phyloP scores from a whole-genome alignment of 805 yeast genomes.

The Yarrowia osloensis region DNA sequence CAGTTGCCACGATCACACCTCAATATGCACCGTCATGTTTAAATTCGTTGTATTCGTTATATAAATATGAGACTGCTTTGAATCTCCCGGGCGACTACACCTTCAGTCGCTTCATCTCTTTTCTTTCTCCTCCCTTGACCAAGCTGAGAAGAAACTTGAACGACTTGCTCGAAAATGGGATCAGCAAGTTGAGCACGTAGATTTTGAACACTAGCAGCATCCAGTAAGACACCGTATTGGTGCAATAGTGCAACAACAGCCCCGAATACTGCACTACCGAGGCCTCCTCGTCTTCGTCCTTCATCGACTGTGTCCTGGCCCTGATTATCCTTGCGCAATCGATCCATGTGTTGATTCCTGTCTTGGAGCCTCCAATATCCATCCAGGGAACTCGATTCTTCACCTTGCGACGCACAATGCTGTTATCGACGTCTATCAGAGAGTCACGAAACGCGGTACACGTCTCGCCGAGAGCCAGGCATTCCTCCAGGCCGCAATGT shows the following conservation, averaged over 20 bases:
- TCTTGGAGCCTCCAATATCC: neutral
- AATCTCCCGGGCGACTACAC: neutral
- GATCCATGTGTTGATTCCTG: neutral
- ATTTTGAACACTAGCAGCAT: neutral
- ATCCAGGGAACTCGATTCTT: slow-evolving; percentile 5
- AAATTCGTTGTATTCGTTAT: neutral
- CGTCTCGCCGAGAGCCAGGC: slow-evolving; percentile 4
- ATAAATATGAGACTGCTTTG: neutral
- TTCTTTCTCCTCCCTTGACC: neutral
- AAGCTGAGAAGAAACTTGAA: neutral
- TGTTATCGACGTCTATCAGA: neutral
- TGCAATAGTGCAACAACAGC: neutral
- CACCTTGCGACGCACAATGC: neutral
- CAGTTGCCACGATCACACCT: too few relatives aligned
- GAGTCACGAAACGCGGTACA: slow-evolving; percentile 7
- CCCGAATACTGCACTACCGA: slow-evolving; percentile 5
- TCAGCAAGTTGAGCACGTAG: slow-evolving; percentile 1
- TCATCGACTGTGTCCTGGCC: neutral
- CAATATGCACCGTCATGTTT: too few relatives aligned
- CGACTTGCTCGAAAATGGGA: neutral
- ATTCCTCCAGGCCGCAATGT: neutral
- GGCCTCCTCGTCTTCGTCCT: slow-evolving; percentile 1
- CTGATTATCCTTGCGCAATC: slow-evolving; percentile 3
- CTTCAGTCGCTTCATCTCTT: neutral
- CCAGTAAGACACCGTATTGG: slow-evolving; percentile 3